Conservation (phyloP, 2,329 filamentous ascomycete species). For the Erysiphe neolycopersici region DNA sequence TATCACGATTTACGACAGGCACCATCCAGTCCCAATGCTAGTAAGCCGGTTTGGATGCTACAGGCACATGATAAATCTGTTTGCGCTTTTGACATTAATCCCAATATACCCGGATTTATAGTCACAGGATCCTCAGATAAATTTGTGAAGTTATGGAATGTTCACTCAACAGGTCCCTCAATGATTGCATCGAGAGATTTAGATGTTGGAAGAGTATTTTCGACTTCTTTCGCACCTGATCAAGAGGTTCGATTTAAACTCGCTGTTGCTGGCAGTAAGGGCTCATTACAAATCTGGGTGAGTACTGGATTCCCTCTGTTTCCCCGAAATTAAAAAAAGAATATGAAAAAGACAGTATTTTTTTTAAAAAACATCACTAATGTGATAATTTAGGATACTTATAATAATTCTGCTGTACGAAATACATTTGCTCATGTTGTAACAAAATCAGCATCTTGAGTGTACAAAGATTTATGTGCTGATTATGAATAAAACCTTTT, state of each 20-base stretch:
- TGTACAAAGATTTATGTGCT: no score
- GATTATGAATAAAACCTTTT: no score
- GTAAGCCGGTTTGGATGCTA: slow-evolving; percentile 76
- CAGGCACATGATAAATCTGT: slow-evolving; percentile 88
- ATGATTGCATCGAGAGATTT: slow-evolving; percentile 83
- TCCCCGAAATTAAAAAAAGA: neutral
- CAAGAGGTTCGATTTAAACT: slow-evolving; percentile 74
- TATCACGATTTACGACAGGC: slow-evolving; percentile 68
- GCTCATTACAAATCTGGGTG: slow-evolving; percentile 81
- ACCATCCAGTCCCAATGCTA: slow-evolving; percentile 42
- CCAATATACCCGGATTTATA: slow-evolving; percentile 70
- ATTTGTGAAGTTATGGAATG: slow-evolving; percentile 92
- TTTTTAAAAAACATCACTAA: slow-evolving; percentile 1
- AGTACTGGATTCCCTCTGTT: slow-evolving; percentile 9
- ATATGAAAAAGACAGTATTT: neutral
- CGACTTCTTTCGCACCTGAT: slow-evolving; percentile 72
- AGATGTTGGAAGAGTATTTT: slow-evolving; percentile 87
- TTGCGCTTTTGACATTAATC: slow-evolving; percentile 81
- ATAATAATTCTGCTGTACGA: slow-evolving; percentile 71
- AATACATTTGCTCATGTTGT: slow-evolving; percentile 38
- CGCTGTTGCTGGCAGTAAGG: slow-evolving; percentile 84
- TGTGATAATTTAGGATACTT: slow-evolving; percentile 14
- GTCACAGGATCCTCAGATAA: slow-evolving; percentile 85
- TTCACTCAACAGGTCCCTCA: slow-evolving; percentile 50
- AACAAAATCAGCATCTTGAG: no score